Evolutionary conservation across 192 early-diverging fungal species (phyloP).

Genomic region (Hyaloraphidium curvatum): DNA sequence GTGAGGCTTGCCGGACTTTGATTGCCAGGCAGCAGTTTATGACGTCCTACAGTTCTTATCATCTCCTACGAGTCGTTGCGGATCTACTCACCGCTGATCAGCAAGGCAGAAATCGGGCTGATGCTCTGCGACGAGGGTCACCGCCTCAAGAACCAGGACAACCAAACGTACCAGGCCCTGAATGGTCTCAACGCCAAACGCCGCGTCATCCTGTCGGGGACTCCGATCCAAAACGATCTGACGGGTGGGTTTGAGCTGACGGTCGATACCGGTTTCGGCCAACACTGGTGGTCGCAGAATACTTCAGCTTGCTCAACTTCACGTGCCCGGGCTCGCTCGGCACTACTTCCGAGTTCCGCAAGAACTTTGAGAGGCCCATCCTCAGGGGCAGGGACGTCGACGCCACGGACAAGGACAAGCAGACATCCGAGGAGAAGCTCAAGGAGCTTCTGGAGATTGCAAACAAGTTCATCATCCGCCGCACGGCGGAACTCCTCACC

Average conservation of each 20-base stretch:
- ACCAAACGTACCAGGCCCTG: constrained; percentile 60
- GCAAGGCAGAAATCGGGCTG: constrained; percentile 67
- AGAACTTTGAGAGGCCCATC: constrained; percentile 86
- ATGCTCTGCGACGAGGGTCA: constrained; percentile 95
- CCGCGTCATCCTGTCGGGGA: constrained; percentile 87
- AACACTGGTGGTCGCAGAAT: constrained; percentile 53
- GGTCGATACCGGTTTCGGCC: neutral
- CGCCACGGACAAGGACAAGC: constrained; percentile 58
- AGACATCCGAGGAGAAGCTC: constrained; percentile 64
- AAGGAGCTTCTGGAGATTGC: constrained; percentile 66
- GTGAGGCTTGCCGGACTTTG: constrained; percentile 9
- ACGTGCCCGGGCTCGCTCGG: constrained; percentile 86
- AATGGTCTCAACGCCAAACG: constrained; percentile 74
- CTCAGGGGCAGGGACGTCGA: constrained; percentile 77
- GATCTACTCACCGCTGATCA: constrained; percentile 51
- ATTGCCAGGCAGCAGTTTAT: neutral
- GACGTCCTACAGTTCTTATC: constrained; percentile 48
- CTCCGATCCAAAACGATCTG: constrained; percentile 66
- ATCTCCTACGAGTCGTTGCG: constrained; percentile 95
- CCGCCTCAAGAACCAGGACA: constrained; percentile 78
- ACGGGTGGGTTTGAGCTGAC: constrained; percentile 11
- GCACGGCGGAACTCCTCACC: constrained; percentile 86
- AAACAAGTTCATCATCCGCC: constrained; percentile 89
- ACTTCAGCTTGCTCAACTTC: constrained; percentile 86
- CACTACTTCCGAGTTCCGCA: constrained; percentile 68